Conservation (phyloP, 768 basidiomycete species). For the Boletus patriciae region DNA sequence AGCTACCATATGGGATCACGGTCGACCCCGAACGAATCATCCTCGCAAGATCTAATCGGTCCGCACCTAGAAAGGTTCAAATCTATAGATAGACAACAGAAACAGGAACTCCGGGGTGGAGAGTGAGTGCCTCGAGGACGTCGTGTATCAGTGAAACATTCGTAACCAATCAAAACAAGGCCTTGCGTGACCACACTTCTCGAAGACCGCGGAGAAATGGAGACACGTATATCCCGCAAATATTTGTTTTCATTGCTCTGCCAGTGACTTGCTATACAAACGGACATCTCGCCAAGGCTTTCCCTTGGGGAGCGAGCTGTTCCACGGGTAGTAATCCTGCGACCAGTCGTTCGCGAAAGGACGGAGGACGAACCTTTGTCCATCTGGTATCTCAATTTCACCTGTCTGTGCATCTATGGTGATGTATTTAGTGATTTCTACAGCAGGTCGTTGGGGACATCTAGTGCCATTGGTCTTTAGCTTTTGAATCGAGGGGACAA, state of each 20-base stretch:
- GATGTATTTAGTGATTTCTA: slow-evolving; percentile 67
- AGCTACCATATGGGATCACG: slow-evolving; percentile 13
- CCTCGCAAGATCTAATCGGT: slow-evolving; percentile 20
- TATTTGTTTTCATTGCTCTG: slow-evolving; percentile 10
- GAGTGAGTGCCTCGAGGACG: slow-evolving; percentile 20
- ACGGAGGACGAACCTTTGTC: slow-evolving; percentile 39
- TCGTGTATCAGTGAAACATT: slow-evolving; percentile 24
- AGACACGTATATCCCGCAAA: slow-evolving; percentile 7
- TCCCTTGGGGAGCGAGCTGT: slow-evolving; percentile 33
- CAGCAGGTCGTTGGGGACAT: slow-evolving; percentile 61
- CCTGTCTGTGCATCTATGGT: slow-evolving; percentile 47
- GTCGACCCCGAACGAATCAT: slow-evolving; percentile 17
- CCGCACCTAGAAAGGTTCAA: slow-evolving; percentile 2
- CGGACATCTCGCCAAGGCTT: slow-evolving; percentile 36
- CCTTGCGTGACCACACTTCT: slow-evolving; percentile 6
- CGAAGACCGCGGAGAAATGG: slow-evolving; percentile 25
- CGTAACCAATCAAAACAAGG: slow-evolving; percentile 16
- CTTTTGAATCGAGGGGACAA: neutral
- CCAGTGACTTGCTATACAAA: slow-evolving; percentile 22
- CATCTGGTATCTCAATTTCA: slow-evolving; percentile 50
- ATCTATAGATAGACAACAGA: slow-evolving; percentile 33
- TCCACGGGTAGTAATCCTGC: slow-evolving; percentile 14
- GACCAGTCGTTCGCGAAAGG: slow-evolving; percentile 1
- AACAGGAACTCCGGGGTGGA: slow-evolving; percentile 28
- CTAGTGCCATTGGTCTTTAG: slow-evolving; percentile 38